These are phyloP conservation scores for Candida smagusa DNA, from an alignment of 1,139 yeast species.

Conservation along the genomic window DNA sequence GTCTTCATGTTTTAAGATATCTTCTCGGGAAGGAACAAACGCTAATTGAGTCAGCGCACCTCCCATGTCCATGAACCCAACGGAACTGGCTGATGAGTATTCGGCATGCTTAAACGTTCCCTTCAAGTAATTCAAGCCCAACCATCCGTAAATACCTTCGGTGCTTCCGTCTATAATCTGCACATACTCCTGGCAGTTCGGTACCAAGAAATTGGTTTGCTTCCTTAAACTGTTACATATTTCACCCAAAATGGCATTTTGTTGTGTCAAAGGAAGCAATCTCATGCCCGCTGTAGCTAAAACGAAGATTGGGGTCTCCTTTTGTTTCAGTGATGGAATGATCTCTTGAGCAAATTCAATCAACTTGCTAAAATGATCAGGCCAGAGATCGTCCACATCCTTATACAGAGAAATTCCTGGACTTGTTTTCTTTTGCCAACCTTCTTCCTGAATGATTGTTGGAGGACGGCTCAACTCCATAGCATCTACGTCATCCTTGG, in stretches of 20 bases:
- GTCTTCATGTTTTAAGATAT: constrained; percentile 54
- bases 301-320: constrained; percentile 65
- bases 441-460: constrained; percentile 51
- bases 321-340: constrained; percentile 52
- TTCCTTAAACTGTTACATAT: constrained; percentile 49
- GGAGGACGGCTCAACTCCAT: constrained; percentile 53
- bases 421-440: constrained; percentile 59
- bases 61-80: constrained; percentile 89
- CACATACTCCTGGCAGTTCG: constrained; percentile 59
- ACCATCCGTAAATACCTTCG: constrained; percentile 82
- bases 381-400: constrained; percentile 50
- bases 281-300: constrained; percentile 87
- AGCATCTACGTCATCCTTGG: constrained; percentile 31
- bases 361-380: constrained; percentile 53
- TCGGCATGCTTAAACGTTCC: constrained; percentile 42
- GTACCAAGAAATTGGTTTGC: constrained; percentile 45
- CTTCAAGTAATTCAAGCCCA: constrained; percentile 66
- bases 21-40: constrained; percentile 59
- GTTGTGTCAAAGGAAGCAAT: constrained; percentile 47
- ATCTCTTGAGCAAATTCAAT: constrained; percentile 56
- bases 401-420: constrained; percentile 69
- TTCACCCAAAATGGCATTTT: constrained; percentile 44
- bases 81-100: constrained; percentile 32
- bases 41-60: constrained; percentile 85
- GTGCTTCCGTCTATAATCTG: constrained; percentile 77